phyloP scores from a whole-genome alignment of 139 green algal species.

The Auxenochlorella pyrenoidosa region DNA sequence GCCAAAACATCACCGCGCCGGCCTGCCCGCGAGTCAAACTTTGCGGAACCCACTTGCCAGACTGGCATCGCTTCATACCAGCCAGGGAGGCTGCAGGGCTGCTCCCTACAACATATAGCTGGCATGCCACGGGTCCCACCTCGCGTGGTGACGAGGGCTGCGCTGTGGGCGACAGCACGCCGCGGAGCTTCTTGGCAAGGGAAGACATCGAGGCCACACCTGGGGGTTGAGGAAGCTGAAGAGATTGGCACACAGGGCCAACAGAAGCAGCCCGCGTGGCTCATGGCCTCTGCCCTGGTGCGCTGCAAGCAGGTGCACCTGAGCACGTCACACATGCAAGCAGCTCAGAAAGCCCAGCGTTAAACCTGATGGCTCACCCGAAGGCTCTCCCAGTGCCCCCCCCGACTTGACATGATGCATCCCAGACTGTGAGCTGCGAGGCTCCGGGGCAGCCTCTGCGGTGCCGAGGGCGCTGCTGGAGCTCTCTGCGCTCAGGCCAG shows the following conservation, averaged over 20 bases:
- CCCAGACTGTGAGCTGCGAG: neutral
- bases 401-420: neutral
- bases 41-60: too few species aligned
- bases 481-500: neutral
- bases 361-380: neutral
- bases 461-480: neutral
- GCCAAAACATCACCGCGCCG: too few species aligned
- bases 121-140: too few species aligned
- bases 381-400: neutral
- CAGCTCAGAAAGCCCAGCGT: neutral
- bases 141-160: conserved; percentile 4
- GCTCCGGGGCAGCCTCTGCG: neutral
- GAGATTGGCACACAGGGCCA: neutral
- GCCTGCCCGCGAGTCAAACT: too few species aligned
- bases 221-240: neutral
- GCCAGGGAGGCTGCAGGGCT: neutral
- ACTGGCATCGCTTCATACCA: too few species aligned
- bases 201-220: neutral
- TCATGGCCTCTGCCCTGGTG: neutral
- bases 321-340: too few species aligned
- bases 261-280: neutral
- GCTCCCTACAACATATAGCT: neutral
- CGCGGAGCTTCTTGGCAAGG: neutral
- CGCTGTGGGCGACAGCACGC: neutral
- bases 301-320: neutral